Percentiles rank a stretch among this genome's conserved stretches.
These are phyloP conservation scores for Linum lewisii DNA, from an alignment of 345 rosid genomes.

Conservation along the genomic window DNA sequence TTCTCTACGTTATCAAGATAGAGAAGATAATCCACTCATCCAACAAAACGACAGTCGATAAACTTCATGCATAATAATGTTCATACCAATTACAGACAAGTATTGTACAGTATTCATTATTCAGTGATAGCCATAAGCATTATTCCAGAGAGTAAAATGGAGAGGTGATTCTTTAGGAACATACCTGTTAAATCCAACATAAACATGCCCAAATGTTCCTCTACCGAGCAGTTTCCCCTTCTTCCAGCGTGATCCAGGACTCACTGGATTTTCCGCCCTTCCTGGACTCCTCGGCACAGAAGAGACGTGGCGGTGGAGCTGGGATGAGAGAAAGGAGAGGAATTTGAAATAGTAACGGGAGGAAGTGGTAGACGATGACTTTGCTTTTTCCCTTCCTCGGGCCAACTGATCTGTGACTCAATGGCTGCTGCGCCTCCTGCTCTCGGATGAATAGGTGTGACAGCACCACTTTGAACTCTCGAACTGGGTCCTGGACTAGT, in stretches of 20 bases:
- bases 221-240: conserved; percentile 68
- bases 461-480: conserved; percentile 95
- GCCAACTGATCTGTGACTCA: conserved; percentile 63
- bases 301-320: conserved; percentile 84
- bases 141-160: background rate
- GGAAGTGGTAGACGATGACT: conserved; percentile 94
- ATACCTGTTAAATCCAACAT: conserved; percentile 62
- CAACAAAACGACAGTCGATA: no score
- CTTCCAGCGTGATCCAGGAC: conserved; percentile 61
- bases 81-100: no score
- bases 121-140: background rate
- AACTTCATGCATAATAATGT: no score
- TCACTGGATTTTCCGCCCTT: conserved; percentile 63
- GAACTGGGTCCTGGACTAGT: conserved; percentile 97
- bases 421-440: conserved; percentile 47
- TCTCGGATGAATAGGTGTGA: conserved; percentile 93
- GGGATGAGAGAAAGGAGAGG: conserved; percentile 75
- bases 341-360: conserved; percentile 52
- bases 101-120: no score
- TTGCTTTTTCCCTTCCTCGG: conserved; percentile 75
- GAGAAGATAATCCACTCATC: background rate
- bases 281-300: conserved; percentile 95
- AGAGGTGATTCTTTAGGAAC: background rate
- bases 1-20: background rate
- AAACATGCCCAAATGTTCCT: conserved; percentile 81